These are phyloP conservation scores for Wickerhamiella parazyma DNA, from an alignment of 805 yeast species.

Conservation along the genomic window DNA sequence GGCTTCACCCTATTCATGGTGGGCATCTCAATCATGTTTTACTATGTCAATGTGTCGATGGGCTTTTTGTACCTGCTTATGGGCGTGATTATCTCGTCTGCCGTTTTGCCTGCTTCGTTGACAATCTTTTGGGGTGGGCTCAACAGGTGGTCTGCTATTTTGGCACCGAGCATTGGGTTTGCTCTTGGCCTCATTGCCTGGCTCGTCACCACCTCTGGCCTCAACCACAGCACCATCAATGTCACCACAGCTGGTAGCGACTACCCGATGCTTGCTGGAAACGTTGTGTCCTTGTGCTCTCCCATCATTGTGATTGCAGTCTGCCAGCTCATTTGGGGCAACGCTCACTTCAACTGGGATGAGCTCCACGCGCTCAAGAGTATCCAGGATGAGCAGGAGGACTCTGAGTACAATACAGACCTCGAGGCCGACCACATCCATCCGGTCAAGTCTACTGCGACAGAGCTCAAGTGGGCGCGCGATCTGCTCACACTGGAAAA, in stretches of 20 bases:
- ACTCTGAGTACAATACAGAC: conserved; percentile 15
- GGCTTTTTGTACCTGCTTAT: conserved; percentile 77
- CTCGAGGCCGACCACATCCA: neutral
- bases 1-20: conserved; percentile 54
- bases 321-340: conserved; percentile 48
- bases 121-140: conserved; percentile 54
- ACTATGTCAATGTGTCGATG: conserved; percentile 71
- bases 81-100: conserved; percentile 83
- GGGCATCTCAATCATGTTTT: conserved; percentile 68
- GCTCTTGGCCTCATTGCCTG: conserved; percentile 59
- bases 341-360: conserved; percentile 65
- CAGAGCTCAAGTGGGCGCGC: conserved; percentile 20
- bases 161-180: conserved; percentile 70
- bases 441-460: neutral
- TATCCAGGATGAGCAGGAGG: conserved; percentile 33
- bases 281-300: conserved; percentile 65
- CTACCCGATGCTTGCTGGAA: conserved; percentile 81
- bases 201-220: conserved; percentile 31
- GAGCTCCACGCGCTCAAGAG: conserved; percentile 44
- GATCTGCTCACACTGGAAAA: conserved; percentile 41
- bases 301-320: conserved; percentile 57
- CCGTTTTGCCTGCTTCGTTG: conserved; percentile 64
- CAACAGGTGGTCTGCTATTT: conserved; percentile 53
- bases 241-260: conserved; percentile 51
- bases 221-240: conserved; percentile 35